Conservation (phyloP, 768 basidiomycete genomes). For the Mrakia hoshinonis region DNA sequence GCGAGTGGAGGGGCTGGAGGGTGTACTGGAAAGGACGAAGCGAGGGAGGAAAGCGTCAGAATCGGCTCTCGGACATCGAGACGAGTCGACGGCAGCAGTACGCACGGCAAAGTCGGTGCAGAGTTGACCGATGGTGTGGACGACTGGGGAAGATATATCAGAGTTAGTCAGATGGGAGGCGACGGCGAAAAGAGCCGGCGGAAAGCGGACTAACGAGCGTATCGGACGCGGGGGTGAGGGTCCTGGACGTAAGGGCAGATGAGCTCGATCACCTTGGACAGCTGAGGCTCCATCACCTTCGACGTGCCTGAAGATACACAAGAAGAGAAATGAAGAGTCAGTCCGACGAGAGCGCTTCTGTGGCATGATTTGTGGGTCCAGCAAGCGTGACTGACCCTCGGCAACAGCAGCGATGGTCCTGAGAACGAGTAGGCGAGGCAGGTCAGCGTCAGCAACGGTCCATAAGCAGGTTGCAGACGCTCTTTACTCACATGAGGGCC, state of each 20-base stretch:
- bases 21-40: conserved; percentile 50
- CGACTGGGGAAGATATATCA: too few species aligned
- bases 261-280: conserved; percentile 73
- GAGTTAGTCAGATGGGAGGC: too few species aligned
- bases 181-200: too few species aligned
- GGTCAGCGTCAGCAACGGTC: not conserved
- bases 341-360: conserved; percentile 5
- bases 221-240: conserved; percentile 61
- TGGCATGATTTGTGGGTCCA: conserved; percentile 51
- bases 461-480: not conserved
- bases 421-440: not conserved
- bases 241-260: conserved; percentile 71
- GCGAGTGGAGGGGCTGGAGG: conserved; percentile 61
- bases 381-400: conserved; percentile 50
- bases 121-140: conserved; percentile 73
- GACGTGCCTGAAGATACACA: conserved; percentile 17
- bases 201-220: too few species aligned
- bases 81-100: conserved; percentile 11
- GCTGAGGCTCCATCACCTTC: conserved; percentile 68
- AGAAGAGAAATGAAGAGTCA: not conserved
- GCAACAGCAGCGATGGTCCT: conserved; percentile 65
- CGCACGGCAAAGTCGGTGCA: conserved; percentile 78
- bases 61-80: conserved; percentile 40
- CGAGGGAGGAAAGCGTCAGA: conserved; percentile 49
- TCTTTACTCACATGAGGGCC: conserved; percentile 57